Evolutionary conservation across 176 grass and related monocot genomes (phyloP).

Genomic region (Phoenix dactylifera): DNA sequence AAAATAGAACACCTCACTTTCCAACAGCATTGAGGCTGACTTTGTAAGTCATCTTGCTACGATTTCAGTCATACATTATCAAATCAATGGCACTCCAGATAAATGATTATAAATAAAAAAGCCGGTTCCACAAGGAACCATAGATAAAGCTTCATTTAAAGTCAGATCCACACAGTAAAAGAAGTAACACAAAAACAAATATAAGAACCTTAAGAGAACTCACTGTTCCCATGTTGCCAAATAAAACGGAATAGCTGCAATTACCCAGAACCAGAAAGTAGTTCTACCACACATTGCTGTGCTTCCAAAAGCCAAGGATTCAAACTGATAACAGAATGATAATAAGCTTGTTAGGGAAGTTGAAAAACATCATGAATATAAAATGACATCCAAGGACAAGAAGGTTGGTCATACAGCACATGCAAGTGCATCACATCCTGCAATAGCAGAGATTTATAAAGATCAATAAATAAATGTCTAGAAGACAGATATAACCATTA

Average conservation of each 20-base stretch:
- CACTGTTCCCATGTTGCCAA: conserved; percentile 99
- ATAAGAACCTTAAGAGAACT: conserved; percentile 20
- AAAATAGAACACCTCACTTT: too few species aligned
- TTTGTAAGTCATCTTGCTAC: too few species aligned
- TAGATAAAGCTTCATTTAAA: too few species aligned
- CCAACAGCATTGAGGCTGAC: too few species aligned
- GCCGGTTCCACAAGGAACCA: too few species aligned
- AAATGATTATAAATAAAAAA: too few species aligned
- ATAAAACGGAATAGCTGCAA: conserved; percentile 91
- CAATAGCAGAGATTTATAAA: not conserved
- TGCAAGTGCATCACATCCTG: conserved; percentile 98
- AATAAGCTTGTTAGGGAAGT: too few species aligned
- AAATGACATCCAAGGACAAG: not conserved
- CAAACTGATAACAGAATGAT: conserved; percentile 45
- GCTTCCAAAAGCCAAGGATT: conserved; percentile 93
- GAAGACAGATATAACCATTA: not conserved
- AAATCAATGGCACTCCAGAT: too few species aligned
- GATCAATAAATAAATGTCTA: too few species aligned
- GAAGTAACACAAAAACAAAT: conserved; percentile 9
- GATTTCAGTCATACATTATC: too few species aligned
- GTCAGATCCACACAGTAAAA: not conserved
- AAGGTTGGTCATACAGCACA: conserved; percentile 75
- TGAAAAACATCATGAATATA: not conserved
- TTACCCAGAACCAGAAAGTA: conserved; percentile 73
- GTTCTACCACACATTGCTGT: conserved; percentile 78